Evolutionary conservation across 371 early-diverging fungal species (phyloP).

Genomic region (Mucor mucedo): DNA sequence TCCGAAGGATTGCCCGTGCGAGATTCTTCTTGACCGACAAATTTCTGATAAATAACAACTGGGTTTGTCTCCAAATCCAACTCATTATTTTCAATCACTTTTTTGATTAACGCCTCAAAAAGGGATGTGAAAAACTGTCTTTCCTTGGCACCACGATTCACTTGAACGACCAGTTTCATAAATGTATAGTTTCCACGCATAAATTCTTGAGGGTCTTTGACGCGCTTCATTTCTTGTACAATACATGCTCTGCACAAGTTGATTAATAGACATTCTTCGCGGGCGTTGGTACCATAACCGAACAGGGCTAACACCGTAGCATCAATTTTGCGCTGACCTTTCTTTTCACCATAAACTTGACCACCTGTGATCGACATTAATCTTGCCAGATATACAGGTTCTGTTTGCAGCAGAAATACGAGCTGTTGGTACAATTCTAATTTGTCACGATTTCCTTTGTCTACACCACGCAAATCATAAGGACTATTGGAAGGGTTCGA

Average conservation of each 20-base stretch:
- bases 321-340: conserved; percentile 75
- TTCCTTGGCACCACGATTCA: conserved; percentile 95
- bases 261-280: conserved; percentile 97
- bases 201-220: conserved; percentile 86
- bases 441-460: conserved; percentile 83
- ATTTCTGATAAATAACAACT: conserved; percentile 85
- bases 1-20: conserved; percentile 83
- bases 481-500: conserved; percentile 31
- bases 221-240: conserved; percentile 85
- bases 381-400: conserved; percentile 91
- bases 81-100: conserved; percentile 73
- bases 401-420: conserved; percentile 96
- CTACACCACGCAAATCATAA: conserved; percentile 71
- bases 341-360: conserved; percentile 49
- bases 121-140: conserved; percentile 88
- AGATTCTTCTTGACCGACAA: conserved; percentile 90
- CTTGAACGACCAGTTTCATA: conserved; percentile 93
- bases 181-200: conserved; percentile 94
- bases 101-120: conserved; percentile 78
- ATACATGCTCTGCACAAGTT: conserved; percentile 94
- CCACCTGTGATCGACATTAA: conserved; percentile 80
- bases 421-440: conserved; percentile 90
- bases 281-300: conserved; percentile 93
- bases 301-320: conserved; percentile 90
- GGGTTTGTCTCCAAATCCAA: conserved; percentile 94